A percentile compares a stretch with the other conserved stretches of the same genome.
Conservation (phyloP, 2,329 filamentous ascomycete species). For the Fusarium duplospermum region DNA sequence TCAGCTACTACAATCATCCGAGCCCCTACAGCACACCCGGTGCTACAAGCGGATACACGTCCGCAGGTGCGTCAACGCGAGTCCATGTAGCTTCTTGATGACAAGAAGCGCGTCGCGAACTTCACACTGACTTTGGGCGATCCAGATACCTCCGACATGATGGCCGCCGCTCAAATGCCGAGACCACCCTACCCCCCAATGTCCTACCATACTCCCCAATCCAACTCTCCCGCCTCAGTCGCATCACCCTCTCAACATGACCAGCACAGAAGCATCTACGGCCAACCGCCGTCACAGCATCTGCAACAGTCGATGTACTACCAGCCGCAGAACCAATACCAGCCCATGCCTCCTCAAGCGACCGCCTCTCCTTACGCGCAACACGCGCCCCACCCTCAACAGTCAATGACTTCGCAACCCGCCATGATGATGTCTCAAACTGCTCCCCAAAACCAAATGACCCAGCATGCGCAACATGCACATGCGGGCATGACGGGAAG, state of each 20-base stretch:
- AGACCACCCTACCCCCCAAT: conserved; percentile 88
- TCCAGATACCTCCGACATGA: conserved; percentile 72
- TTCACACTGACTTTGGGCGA: conserved; percentile 31
- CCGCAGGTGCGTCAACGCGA: conserved; percentile 75
- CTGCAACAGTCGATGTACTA: conserved; percentile 87
- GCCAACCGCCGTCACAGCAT: conserved; percentile 81
- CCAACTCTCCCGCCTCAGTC: conserved; percentile 93
- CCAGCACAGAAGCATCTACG: conserved; percentile 88
- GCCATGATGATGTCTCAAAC: conserved; percentile 75
- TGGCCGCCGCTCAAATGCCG: conserved; percentile 76
- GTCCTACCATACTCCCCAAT: conserved; percentile 91
- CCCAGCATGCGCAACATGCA: conserved; percentile 68
- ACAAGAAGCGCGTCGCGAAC: conserved; percentile 12
- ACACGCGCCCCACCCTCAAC: conserved; percentile 62
- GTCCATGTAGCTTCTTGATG: conserved; percentile 4
- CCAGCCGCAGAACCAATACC: conserved; percentile 69
- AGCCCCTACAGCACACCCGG: conserved; percentile 87
- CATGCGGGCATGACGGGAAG: conserved; percentile 69
- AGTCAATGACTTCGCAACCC: conserved; percentile 72
- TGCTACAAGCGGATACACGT: conserved; percentile 85
- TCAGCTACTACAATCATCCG: conserved; percentile 81
- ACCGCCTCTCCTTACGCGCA: conserved; percentile 71
- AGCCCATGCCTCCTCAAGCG: conserved; percentile 73
- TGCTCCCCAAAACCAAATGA: conserved; percentile 67
- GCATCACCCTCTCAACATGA: conserved; percentile 91